Base-by-base conservation (phyloP, 1,139 yeast genomes). In the Chernovozyma aurita region DNA sequence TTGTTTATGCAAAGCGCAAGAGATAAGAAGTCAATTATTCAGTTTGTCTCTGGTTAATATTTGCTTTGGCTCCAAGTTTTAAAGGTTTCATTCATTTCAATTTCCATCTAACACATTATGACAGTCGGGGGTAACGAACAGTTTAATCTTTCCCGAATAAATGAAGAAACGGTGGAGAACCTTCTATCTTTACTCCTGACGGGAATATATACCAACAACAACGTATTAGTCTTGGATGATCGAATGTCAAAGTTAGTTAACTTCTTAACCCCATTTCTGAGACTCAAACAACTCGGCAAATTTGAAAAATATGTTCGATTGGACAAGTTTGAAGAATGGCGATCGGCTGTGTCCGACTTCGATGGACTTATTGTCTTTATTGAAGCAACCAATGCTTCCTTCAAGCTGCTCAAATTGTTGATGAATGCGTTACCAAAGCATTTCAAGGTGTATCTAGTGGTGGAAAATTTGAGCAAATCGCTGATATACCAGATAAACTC, bases 271-370 rank as follows among this genome's bases (percentile, higher is more conserved):
- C 75, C 83, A 3, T 85, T 84, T 55, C 68, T 73, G 41, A 58
- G 61, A 16, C 65, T 84, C 33, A 75, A 78, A 48, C 70, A 70
- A 35, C 65, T 64, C 35, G 85, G 78, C 8, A 64, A 80, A 34
- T 78, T 85, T 35, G 73, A 68, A 22, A 71, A 72, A 42, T 75
- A 82, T 16, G 63, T 77, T 17, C 82, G 88, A 85, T 64, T 85
- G 15, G 63, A 60, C 30, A 63, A 61, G 24, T 28, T 28, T 4
- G 37, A 34, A n/a, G 45, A 22, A 22, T 30, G 34, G 33, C 12
- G 44, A 14, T 50, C 46, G 2, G 49, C 49, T 13, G 38, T 42
- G 24, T 38, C 32, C 12, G 42, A 41, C 8, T 53, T 55, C 37
- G 45, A 59, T 18, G 65, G 69, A 25, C 51, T 73, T 16, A 65